phyloP scores from a whole-genome alignment of 768 basidiomycete species.

The Russula abietina region DNA sequence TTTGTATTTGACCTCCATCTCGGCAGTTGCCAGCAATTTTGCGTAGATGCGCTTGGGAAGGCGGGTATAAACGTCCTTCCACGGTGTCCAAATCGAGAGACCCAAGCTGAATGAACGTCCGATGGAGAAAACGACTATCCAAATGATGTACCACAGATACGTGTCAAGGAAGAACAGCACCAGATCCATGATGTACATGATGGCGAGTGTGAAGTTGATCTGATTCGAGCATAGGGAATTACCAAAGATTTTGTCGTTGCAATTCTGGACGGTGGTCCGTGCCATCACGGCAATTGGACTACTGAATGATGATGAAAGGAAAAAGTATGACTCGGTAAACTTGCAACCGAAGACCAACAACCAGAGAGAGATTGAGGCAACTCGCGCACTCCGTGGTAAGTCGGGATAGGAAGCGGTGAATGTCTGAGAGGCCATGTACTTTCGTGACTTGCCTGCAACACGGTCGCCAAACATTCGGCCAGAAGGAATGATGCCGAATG shows the following conservation, averaged over 20 bases:
- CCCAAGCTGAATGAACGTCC: slow-evolving; percentile 87
- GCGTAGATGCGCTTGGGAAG: slow-evolving; percentile 98
- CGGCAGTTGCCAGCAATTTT: slow-evolving; percentile 88
- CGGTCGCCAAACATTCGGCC: slow-evolving; percentile 99
- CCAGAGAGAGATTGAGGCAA: slow-evolving; percentile 85
- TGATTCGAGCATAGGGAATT: slow-evolving; percentile 81
- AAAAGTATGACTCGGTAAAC: slow-evolving; percentile 95
- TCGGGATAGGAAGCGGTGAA: slow-evolving; percentile 96
- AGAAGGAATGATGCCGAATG: slow-evolving; percentile 86
- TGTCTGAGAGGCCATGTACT: slow-evolving; percentile 97
- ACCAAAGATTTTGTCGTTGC: slow-evolving; percentile 81
- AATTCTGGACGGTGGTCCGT: slow-evolving; percentile 86
- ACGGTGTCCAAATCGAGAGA: slow-evolving; percentile 97
- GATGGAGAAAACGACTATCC: slow-evolving; percentile 93
- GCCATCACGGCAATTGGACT: slow-evolving; percentile 97
- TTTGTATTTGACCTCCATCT: slow-evolving; percentile 99
- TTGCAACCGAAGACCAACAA: slow-evolving; percentile 94
- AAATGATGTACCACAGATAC: slow-evolving; percentile 99
- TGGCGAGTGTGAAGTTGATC: slow-evolving; percentile 87
- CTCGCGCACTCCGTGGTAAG: slow-evolving; percentile 63
- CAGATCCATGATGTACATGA: slow-evolving; percentile 99
- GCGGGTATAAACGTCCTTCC: slow-evolving; percentile 95
- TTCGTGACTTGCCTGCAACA: slow-evolving; percentile 94
- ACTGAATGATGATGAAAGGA: slow-evolving; percentile 94
- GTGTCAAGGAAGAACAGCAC: slow-evolving; percentile 99